These are phyloP conservation scores for Rugosomyces carneus DNA, from an alignment of 1,284 basidiomycete genomes.

Conservation along the genomic window DNA sequence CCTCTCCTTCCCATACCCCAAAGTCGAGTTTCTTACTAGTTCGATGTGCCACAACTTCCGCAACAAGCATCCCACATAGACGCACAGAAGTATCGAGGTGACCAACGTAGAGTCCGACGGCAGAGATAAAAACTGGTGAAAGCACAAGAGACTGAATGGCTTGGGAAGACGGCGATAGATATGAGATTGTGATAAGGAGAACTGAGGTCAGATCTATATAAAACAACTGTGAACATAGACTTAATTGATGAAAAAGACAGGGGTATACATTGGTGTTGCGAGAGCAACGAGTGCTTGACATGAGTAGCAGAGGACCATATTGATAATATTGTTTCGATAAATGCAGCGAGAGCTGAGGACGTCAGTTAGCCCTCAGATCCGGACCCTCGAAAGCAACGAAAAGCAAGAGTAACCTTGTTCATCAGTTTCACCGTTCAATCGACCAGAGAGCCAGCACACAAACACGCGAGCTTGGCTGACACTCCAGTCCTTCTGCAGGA, in stretches of 20 bases:
- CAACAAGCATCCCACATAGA: conserved; percentile 90
- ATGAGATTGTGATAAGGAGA: conserved; percentile 58
- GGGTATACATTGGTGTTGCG: conserved; percentile 58
- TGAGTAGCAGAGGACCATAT: conserved; percentile 64
- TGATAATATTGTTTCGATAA: conserved; percentile 47
- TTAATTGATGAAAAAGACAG: not conserved
- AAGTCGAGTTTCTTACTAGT: conserved; percentile 71
- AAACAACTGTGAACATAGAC: conserved; percentile 3
- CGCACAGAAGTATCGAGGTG: conserved; percentile 77
- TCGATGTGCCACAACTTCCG: conserved; percentile 67
- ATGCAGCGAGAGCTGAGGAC: conserved; percentile 37
- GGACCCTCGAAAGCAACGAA: not conserved
- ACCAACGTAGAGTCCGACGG: conserved; percentile 71
- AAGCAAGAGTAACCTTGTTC: conserved; percentile 33
- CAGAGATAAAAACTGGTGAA: conserved; percentile 63
- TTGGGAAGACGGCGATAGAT: conserved; percentile 46
- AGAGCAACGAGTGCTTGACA: conserved; percentile 66
- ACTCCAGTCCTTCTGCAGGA: conserved; percentile 52
- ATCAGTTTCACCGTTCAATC: conserved; percentile 27
- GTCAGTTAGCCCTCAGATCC: not conserved
- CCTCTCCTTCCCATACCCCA: conserved; percentile 77
- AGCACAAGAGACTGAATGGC: conserved; percentile 37
- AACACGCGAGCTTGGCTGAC: conserved; percentile 55
- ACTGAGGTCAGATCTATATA: conserved; percentile 61
- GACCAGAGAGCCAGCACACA: conserved; percentile 55